Evolutionary conservation across 805 yeast species (phyloP), one percentile per base, ranked within the genome.

Genomic region (Nakazawaea peltata): DNA sequence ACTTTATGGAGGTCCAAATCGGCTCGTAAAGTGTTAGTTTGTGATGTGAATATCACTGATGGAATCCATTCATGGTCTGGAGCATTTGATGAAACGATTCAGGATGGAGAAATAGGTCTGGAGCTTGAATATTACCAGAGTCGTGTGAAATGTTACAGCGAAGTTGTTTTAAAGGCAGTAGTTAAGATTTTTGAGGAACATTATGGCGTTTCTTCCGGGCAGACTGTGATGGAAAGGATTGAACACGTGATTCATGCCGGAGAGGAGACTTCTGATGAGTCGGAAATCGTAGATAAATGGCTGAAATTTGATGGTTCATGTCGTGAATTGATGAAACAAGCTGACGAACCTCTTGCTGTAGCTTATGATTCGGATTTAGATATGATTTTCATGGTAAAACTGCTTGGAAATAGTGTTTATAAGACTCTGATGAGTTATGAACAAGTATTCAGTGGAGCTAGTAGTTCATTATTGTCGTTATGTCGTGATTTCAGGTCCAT

Each of bases 241-340:
- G n/a, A n/a, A n/a, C n/a, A n/a, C n/a, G n/a, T n/a, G n/a, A n/a
- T n/a, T n/a, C 15, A 18, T 7, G 10, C n/a, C 24, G 19, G 19
- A 3, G 10, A n/a, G 11, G 11, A 10, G n/a, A n/a, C n/a, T n/a
- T n/a, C n/a, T n/a, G n/a, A n/a, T n/a, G n/a, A n/a, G n/a, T n/a
- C n/a, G n/a, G n/a, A n/a, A n/a, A n/a, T n/a, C n/a, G n/a, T n/a
- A n/a, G n/a, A n/a, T 21, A 77, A 77, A 45, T 78, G 94, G 82
- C 61, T 70, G 23, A 74, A 79, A 41, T 69, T 88, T 39, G 80
- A 77, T 39, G 67, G 83, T 2, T 61, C 87, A 18, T 79, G 94
- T 50, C 72, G 70, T 37, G 95, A 87, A 47, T 63, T 82, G 35
- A 70, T 69, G 40, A 79, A 71, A 40, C 66, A 68, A 31, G 63